A percentile compares a stretch with the other conserved stretches of the same genome.
Conservation (phyloP, 768 basidiomycete genomes). For the Rhizopogon vulgaris region DNA sequence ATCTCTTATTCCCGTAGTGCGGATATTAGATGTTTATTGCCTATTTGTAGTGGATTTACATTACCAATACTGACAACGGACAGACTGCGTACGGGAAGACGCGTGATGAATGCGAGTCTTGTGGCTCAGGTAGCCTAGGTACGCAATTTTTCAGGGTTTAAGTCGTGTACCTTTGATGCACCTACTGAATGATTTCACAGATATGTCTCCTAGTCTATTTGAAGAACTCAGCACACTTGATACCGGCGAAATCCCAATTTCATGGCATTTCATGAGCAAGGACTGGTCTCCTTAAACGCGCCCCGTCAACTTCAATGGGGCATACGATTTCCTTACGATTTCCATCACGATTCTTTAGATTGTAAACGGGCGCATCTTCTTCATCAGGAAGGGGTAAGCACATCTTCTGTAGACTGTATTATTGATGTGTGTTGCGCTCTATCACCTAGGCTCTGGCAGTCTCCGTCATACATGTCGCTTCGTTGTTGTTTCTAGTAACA, state of each 20-base stretch:
- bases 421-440: slow-evolving; percentile 6
- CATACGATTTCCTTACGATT: not conserved
- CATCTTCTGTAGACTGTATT: slow-evolving; percentile 13
- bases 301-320: not conserved
- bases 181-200: slow-evolving; percentile 26
- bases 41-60: slow-evolving; percentile 49
- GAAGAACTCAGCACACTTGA: slow-evolving; percentile 40
- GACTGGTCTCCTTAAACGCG: slow-evolving; percentile 35
- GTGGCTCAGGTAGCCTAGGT: slow-evolving; percentile 53
- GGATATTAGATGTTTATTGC: not conserved
- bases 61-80: slow-evolving; percentile 54
- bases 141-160: slow-evolving; percentile 12
- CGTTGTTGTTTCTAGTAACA: not conserved
- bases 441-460: slow-evolving; percentile 1
- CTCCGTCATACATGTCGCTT: not conserved
- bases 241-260: slow-evolving; percentile 45
- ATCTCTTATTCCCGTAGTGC: not conserved
- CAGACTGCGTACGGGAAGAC: slow-evolving; percentile 42
- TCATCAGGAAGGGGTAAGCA: slow-evolving; percentile 12
- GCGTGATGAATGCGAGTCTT: slow-evolving; percentile 55
- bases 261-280: slow-evolving; percentile 55
- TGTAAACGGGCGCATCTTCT: slow-evolving; percentile 2
- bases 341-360: not conserved
- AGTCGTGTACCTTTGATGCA: not conserved
- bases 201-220: slow-evolving; percentile 64